Base-by-base conservation (phyloP, 371 early-diverging fungal genomes). In the Mortierella sp. region DNA sequence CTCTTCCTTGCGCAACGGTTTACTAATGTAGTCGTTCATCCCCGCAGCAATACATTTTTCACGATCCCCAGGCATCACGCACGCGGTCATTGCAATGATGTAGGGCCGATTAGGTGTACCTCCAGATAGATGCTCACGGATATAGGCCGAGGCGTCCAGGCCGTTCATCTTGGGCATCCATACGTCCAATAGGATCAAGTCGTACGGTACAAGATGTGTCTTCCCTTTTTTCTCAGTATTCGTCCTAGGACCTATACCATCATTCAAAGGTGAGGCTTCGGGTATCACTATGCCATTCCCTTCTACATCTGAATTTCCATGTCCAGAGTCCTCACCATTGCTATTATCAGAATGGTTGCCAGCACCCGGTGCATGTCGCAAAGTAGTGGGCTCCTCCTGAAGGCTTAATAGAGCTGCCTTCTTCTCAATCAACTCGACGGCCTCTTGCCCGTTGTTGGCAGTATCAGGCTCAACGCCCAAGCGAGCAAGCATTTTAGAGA, bases 131-230 rank as follows among this genome's bases (percentile, higher is more conserved):
- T 85, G 76, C n/a, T 73, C 32, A 18, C 88, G 86, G 32, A 89
- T 88, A 43, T 84, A 86, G n/a, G 65, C 63, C 3, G 87, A 63
- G 0, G 87, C 86, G 59, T 87, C 88, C 12, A 88, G 58, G 0
- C 89, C 89, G 63, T 88, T 88, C 86, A 89, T 86, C 75, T 85
- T 86, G 35, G 88, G 89, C 89, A 89, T 88, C 88, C 87, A 87
- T 16, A 88, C 75, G 51, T 89, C 89, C 87, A 88, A 83, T 61
- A 89, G 85, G n/a, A 89, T 79, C 22, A 89, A 47, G 28, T 88
- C 86, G 45, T 83, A 84, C 0, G 87, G 84, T 2, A 57, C 63
- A 24, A 64, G 18, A 16, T 71, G 70, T 12, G 55, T 45, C n/a
- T 39, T 20, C 11, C 40, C 66, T 28, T 12, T 9, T 22, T 8